These are phyloP conservation scores for Colletotrichum scovillei DNA, from an alignment of 2,329 filamentous ascomycete species.

Conservation along the genomic window DNA sequence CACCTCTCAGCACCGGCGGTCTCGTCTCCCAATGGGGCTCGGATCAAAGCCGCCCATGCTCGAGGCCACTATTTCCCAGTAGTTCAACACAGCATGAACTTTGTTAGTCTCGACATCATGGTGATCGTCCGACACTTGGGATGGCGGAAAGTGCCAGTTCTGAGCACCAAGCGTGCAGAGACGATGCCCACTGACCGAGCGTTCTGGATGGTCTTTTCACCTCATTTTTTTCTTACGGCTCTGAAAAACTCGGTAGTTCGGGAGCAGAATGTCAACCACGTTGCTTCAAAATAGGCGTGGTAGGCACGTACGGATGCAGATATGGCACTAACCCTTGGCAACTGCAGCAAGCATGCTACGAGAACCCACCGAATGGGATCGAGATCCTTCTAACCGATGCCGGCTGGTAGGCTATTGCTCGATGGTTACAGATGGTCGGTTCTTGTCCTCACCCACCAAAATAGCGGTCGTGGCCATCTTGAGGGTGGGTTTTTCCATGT, in stretches of 20 bases:
- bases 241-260: background rate
- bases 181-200: conserved; percentile 16
- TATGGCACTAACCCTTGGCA: background rate
- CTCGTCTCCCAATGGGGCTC: conserved; percentile 15
- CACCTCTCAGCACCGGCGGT: conserved; percentile 7
- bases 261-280: background rate
- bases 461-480: background rate
- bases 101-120: conserved; percentile 12
- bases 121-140: conserved; percentile 29
- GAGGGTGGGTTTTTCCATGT: background rate
- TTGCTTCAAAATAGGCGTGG: background rate
- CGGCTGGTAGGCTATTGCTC: background rate
- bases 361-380: background rate
- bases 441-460: background rate
- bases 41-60: conserved; percentile 18
- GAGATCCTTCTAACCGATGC: background rate
- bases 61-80: conserved; percentile 8
- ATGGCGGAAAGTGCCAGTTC: conserved; percentile 15
- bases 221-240: background rate
- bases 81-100: conserved; percentile 23
- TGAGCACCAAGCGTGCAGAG: background rate
- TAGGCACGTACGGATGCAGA: background rate
- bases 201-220: background rate
- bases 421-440: background rate
- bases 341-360: background rate